These are phyloP conservation scores for Fomitopsis pinicola DNA, from an alignment of 1,284 basidiomycete genomes.

Conservation along the genomic window DNA sequence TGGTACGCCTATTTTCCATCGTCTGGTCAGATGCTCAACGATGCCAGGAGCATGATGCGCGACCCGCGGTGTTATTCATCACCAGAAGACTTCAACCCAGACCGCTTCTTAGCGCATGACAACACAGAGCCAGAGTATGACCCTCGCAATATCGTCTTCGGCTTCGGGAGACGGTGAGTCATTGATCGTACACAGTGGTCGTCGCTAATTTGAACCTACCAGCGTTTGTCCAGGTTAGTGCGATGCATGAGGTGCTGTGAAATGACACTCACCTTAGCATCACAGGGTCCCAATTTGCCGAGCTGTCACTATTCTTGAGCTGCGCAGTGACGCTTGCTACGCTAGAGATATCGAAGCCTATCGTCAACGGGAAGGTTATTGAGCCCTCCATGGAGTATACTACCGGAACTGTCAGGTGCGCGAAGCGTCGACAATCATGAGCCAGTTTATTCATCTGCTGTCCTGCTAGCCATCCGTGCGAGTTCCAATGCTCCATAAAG, in stretches of 20 bases:
- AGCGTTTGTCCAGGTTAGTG: slow-evolving; percentile 14
- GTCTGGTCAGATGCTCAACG: too few species aligned
- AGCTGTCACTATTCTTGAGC: slow-evolving; percentile 27
- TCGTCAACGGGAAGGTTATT: slow-evolving; percentile 19
- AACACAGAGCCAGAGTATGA: slow-evolving; percentile 19
- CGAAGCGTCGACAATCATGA: not conserved
- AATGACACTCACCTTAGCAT: not conserved
- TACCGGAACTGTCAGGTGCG: slow-evolving; percentile 20
- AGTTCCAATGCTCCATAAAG: slow-evolving; percentile 28
- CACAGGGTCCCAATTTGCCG: slow-evolving; percentile 25
- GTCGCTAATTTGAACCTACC: not conserved
- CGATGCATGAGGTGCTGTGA: not conserved
- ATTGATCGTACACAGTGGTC: slow-evolving; percentile 1
- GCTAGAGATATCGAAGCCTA: slow-evolving; percentile 26
- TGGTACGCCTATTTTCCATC: slow-evolving; percentile 10
- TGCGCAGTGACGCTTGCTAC: slow-evolving; percentile 28
- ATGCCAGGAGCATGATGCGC: slow-evolving; percentile 25
- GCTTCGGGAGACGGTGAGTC: slow-evolving; percentile 21
- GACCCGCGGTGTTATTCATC: slow-evolving; percentile 19
- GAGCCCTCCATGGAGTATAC: slow-evolving; percentile 23
- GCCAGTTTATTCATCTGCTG: not conserved
- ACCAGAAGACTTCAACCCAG: slow-evolving; percentile 27
- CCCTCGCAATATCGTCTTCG: slow-evolving; percentile 21
- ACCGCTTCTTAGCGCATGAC: slow-evolving; percentile 21
- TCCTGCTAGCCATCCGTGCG: slow-evolving; percentile 21